These are phyloP conservation scores for Pythium brachiatum DNA, from an alignment of 352 stramenopile genomes.

Conservation along the genomic window DNA sequence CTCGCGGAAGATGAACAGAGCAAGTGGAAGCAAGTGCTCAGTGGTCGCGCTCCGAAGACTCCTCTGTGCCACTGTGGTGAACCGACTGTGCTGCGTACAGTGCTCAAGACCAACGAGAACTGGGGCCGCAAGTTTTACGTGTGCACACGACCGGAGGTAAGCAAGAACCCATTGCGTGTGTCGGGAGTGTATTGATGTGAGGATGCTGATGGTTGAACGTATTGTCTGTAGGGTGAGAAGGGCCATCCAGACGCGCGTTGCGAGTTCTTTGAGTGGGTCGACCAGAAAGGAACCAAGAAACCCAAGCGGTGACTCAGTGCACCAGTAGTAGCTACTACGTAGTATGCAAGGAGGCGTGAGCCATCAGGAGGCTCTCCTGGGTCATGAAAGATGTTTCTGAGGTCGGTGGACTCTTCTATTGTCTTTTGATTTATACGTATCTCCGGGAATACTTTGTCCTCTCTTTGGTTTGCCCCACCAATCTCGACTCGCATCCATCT, in stretches of 20 bases:
- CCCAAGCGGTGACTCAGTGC: conserved; percentile 18
- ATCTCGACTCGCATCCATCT: not conserved
- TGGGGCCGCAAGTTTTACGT: conserved; percentile 86
- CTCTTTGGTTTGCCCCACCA: not conserved
- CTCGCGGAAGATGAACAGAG: conserved; percentile 27
- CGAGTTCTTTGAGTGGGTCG: conserved; percentile 85
- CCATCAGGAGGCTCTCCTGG: too few relatives aligned
- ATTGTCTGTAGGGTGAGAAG: conserved; percentile 57
- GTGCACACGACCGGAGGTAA: conserved; percentile 76
- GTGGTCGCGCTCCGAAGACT: conserved; percentile 49
- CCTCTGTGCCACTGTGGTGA: conserved; percentile 66
- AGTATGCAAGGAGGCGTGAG: too few relatives aligned
- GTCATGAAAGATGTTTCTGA: too few relatives aligned
- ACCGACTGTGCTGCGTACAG: conserved; percentile 67
- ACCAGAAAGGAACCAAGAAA: conserved; percentile 32
- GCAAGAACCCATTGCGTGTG: too few relatives aligned
- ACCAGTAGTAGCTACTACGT: too few relatives aligned
- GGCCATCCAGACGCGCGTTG: conserved; percentile 72
- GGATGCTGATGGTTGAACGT: not conserved
- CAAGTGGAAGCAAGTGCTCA: conserved; percentile 72
- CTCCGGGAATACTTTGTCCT: not conserved
- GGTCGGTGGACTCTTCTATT: not conserved
- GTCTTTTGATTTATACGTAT: not conserved
- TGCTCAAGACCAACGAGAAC: conserved; percentile 80
- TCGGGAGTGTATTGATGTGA: not conserved